These are phyloP conservation scores for Verticillium nonalfalfae DNA, from an alignment of 2,329 filamentous ascomycete species.

Conservation along the genomic window DNA sequence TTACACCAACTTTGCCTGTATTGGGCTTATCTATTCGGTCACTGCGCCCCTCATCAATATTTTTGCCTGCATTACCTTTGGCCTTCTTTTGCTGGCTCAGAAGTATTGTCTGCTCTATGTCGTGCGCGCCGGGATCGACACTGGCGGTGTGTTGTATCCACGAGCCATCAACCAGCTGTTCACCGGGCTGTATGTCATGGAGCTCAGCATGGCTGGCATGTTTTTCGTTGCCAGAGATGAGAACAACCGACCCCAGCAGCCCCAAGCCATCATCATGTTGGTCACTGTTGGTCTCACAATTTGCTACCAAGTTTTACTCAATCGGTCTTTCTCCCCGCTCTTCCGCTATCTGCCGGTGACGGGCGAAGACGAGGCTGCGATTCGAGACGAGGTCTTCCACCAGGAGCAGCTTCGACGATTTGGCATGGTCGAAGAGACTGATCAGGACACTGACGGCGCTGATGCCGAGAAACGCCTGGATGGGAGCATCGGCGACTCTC, in stretches of 20 bases:
- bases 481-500: slow-evolving; percentile 34
- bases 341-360: slow-evolving; percentile 90
- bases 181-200: slow-evolving; percentile 91
- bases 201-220: slow-evolving; percentile 79
- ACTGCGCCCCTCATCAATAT: slow-evolving; percentile 86
- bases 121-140: slow-evolving; percentile 82
- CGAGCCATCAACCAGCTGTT: slow-evolving; percentile 93
- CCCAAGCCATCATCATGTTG: slow-evolving; percentile 83
- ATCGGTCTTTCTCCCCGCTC: slow-evolving; percentile 76
- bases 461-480: slow-evolving; percentile 34
- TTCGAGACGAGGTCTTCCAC: slow-evolving; percentile 86
- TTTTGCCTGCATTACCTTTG: slow-evolving; percentile 90
- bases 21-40: slow-evolving; percentile 82
- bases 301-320: slow-evolving; percentile 74
- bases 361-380: slow-evolving; percentile 87
- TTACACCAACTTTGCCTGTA: slow-evolving; percentile 94
- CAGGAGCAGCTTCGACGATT: slow-evolving; percentile 67
- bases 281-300: slow-evolving; percentile 63
- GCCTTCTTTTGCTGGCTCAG: slow-evolving; percentile 87
- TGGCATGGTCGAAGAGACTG: slow-evolving; percentile 49
- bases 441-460: slow-evolving; percentile 37
- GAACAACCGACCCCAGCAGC: slow-evolving; percentile 26
- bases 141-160: slow-evolving; percentile 86
- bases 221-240: slow-evolving; percentile 71
- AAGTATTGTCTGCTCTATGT: slow-evolving; percentile 97